Conservation (phyloP, 169 alveolate species). For the Ichthyophthirius multifiliis region DNA sequence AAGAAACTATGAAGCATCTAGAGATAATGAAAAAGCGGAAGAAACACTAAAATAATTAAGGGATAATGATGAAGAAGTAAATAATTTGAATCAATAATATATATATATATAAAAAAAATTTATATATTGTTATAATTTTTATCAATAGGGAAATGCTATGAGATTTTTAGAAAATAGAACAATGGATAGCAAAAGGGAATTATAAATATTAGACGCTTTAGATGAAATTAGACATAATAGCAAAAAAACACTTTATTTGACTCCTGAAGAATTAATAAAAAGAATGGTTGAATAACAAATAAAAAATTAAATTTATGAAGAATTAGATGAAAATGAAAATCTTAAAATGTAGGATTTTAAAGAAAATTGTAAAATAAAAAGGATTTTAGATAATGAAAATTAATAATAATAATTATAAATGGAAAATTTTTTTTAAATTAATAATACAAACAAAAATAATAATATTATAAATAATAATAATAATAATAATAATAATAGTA, state of each 20-base stretch:
- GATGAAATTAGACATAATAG: slow-evolving; percentile 80
- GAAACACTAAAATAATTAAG: slow-evolving; percentile 67
- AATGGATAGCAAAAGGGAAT: slow-evolving; percentile 81
- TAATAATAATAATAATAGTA: too few relatives aligned
- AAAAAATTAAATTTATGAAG: neutral
- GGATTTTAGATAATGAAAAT: too few relatives aligned
- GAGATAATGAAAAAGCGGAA: slow-evolving; percentile 82
- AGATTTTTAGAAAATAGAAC: slow-evolving; percentile 83
- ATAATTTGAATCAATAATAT: neutral
- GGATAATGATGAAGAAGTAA: slow-evolving; percentile 66
- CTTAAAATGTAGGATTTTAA: too few relatives aligned
- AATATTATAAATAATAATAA: too few relatives aligned
- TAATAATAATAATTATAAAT: too few relatives aligned
- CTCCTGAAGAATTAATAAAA: neutral
- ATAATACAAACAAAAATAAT: too few relatives aligned
- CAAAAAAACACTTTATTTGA: slow-evolving; percentile 38
- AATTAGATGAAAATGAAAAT: neutral
- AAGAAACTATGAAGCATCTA: slow-evolving; percentile 83
- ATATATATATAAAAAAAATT: neutral
- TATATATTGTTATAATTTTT: neutral
- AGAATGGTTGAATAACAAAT: neutral
- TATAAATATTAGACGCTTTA: slow-evolving; percentile 83
- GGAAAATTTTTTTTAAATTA: too few relatives aligned
- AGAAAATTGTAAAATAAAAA: too few relatives aligned
- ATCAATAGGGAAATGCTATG: slow-evolving; percentile 75